A percentile compares a stretch with the other conserved stretches of the same genome.
phyloP scores from a whole-genome alignment of 2,329 filamentous ascomycete species.

The Cladophialophora carrionii region DNA sequence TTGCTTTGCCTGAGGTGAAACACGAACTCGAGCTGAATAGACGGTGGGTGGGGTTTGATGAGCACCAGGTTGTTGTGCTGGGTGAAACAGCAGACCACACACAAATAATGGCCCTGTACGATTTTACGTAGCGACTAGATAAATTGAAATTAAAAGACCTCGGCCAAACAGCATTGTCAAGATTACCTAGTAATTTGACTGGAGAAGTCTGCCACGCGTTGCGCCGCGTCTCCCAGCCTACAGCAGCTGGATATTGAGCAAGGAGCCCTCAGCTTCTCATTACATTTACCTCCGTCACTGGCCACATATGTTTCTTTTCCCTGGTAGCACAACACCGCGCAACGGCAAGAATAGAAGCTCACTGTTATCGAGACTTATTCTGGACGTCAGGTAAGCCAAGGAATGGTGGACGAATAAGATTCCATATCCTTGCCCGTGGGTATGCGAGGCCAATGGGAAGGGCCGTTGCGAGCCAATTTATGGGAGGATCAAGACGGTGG shows the following conservation, averaged over 20 bases:
- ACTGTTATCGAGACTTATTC: neutral
- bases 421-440: no score
- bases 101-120: conserved; percentile 79
- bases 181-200: neutral
- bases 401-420: no score
- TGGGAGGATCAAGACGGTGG: no score
- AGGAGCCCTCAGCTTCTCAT: neutral
- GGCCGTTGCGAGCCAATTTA: no score
- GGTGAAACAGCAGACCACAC: conserved; percentile 66
- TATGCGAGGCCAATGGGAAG: no score
- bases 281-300: neutral
- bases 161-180: neutral
- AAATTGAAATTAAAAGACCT: neutral
- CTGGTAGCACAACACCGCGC: neutral
- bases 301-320: neutral
- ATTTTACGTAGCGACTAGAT: conserved; percentile 67
- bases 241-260: neutral
- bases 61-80: conserved; percentile 86
- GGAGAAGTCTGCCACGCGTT: neutral
- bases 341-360: neutral
- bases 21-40: conserved; percentile 51
- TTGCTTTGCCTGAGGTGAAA: conserved; percentile 45
- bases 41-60: conserved; percentile 83
- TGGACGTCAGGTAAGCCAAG: neutral
- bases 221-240: neutral